Base-by-base conservation (phyloP, 73 alveolate genomes). In the Paramecium primaurelia region DNA sequence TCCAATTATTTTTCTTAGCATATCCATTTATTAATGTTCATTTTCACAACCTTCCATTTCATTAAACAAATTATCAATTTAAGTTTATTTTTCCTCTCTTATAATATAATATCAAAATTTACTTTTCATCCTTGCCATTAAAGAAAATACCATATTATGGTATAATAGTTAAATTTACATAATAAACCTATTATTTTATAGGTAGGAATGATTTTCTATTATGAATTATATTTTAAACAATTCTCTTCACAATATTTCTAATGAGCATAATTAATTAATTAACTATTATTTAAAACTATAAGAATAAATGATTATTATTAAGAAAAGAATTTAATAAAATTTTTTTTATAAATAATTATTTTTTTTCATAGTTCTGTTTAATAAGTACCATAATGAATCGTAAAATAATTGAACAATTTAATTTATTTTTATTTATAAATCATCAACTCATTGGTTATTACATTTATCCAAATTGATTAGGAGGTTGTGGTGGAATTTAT, bases 381-480 rank as follows among this genome's bases (percentile, higher is more conserved):
- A 22, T 22, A 22, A 22, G 25, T 22, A 0, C 25, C 25, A 22
- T 0, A 22, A 22, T 22, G 0, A 22, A 22, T 22, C 25, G 0
- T 22, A 22, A 22, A 22, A 22, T 22, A 22, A 22, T 22, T 22
- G 25, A 22, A 22, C 25, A 22, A 22, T 22, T 22, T 22, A 22
- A 22, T 22, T 22, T 22, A 22, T 22, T 22, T 22, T 22, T 22
- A 8, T 40, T 40, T 64, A 64, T 64, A 38, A 75, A 14, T 75
- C 8, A 75, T 75, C 88, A 75, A 16, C 16, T 75, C 58, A 38
- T 38, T 1, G 91, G 91, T 22, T 80, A 58, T 6, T 22, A 22
- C 91, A 80, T 80, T 36, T 80, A 42, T 37, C 84, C 84, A 37
- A 40, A 37, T 73, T 40, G 11, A n/a, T 73, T 73, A 73, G 58